phyloP scores from a whole-genome alignment of 2,329 filamentous ascomycete species.

The Phaeosphaeria sp. region DNA sequence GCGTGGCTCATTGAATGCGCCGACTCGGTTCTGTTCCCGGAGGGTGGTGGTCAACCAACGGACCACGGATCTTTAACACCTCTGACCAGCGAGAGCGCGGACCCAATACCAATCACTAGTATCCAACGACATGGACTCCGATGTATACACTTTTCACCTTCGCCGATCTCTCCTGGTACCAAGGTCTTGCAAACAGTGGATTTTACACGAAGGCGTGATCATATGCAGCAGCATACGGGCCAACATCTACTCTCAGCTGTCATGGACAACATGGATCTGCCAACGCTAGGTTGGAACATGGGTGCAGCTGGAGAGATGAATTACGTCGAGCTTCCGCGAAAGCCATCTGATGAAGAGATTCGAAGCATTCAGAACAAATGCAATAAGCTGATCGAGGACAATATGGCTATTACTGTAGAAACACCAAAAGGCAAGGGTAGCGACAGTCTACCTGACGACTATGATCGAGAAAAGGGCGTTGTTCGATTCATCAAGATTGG shows the following conservation, averaged over 20 bases:
- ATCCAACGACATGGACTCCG: conserved; percentile 59
- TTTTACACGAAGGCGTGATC: conserved; percentile 39
- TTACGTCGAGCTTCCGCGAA: conserved; percentile 40
- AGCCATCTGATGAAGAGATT: conserved; percentile 34
- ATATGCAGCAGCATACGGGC: conserved; percentile 46
- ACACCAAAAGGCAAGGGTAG: conserved; percentile 34
- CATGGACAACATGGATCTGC: conserved; percentile 38
- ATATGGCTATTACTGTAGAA: conserved; percentile 38
- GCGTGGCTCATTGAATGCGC: conserved; percentile 40
- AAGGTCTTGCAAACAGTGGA: conserved; percentile 36
- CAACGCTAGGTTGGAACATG: conserved; percentile 42
- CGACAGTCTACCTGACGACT: conserved; percentile 37
- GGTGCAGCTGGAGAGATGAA: conserved; percentile 42
- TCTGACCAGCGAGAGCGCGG: conserved; percentile 15
- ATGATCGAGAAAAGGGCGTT: conserved; percentile 40
- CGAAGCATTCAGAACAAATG: conserved; percentile 33
- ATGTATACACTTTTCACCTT: conserved; percentile 78
- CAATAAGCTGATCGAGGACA: conserved; percentile 35
- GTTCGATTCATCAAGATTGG: conserved; percentile 43
- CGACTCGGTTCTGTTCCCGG: conserved; percentile 43
- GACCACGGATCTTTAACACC: conserved; percentile 39
- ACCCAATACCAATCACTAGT: conserved; percentile 34
- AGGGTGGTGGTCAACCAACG: conserved; percentile 42
- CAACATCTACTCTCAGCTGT: conserved; percentile 44
- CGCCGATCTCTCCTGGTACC: conserved; percentile 81